Conservation (phyloP, 345 rosid species). For the Eutrema heterophyllum region DNA sequence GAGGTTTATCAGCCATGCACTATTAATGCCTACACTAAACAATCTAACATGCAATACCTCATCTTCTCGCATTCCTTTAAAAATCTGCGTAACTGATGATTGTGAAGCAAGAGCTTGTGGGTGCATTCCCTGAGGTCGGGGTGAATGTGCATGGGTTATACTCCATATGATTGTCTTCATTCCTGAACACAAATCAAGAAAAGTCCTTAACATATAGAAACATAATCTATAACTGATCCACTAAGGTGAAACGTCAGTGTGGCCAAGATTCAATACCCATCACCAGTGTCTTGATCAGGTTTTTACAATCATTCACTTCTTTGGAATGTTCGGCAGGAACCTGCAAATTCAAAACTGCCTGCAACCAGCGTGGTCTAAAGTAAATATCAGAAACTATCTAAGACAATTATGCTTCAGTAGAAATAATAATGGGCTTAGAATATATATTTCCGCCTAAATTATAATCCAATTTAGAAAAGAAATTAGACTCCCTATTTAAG, state of each 20-base stretch:
- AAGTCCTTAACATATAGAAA: slow-evolving; percentile 8
- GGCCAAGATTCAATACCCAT: slow-evolving; percentile 63
- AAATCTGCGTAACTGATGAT: slow-evolving; percentile 56
- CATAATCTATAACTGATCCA: not conserved
- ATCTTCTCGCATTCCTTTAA: slow-evolving; percentile 94
- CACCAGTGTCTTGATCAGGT: slow-evolving; percentile 92
- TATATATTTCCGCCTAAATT: not conserved
- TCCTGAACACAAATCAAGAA: slow-evolving; percentile 44
- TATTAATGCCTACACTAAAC: slow-evolving; percentile 13
- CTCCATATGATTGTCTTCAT: slow-evolving; percentile 99
- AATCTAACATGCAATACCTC: slow-evolving; percentile 52
- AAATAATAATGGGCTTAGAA: not conserved
- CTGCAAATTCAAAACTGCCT: slow-evolving; percentile 97
- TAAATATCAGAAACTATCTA: not conserved
- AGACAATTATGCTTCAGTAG: slow-evolving; percentile 1
- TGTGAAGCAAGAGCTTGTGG: slow-evolving; percentile 61
- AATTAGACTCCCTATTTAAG: slow-evolving; percentile 4
- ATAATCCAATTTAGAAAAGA: not conserved
- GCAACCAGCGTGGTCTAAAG: slow-evolving; percentile 35
- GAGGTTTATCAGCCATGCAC: slow-evolving; percentile 6
- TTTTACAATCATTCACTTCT: slow-evolving; percentile 94
- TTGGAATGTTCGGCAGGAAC: slow-evolving; percentile 92
- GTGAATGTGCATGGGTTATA: slow-evolving; percentile 91
- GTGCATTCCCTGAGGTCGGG: slow-evolving; percentile 83
- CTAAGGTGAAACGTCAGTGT: slow-evolving; percentile 14